Percentiles rank a stretch among this genome's conserved stretches.
Evolutionary conservation across 176 grass and related monocot species (phyloP).

Genomic region (Rhynchospora pubera): DNA sequence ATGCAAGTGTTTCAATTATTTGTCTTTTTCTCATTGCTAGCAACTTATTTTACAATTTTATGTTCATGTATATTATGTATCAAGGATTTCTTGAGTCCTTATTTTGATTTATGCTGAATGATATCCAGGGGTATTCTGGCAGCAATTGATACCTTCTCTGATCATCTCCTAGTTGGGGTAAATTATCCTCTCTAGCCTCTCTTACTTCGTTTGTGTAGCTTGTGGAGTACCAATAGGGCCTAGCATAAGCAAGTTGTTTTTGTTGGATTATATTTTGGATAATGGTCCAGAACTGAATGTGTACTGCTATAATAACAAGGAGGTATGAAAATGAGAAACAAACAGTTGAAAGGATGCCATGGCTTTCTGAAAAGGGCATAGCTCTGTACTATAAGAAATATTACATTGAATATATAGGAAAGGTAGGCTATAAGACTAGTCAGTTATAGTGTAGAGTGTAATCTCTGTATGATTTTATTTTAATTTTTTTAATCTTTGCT

Average conservation of each 20-base stretch:
- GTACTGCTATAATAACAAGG: slow-evolving; percentile 3
- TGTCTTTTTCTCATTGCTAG: neutral
- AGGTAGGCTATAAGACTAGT: neutral
- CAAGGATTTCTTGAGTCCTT: neutral
- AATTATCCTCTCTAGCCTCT: slow-evolving; percentile 18
- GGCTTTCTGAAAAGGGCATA: neutral
- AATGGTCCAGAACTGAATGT: neutral
- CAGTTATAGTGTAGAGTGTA: neutral
- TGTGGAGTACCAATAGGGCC: neutral
- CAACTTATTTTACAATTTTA: neutral
- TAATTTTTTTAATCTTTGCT: too few species aligned
- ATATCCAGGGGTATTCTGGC: slow-evolving; percentile 74
- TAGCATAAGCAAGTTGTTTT: neutral
- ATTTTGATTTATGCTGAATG: neutral
- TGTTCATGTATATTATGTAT: neutral
- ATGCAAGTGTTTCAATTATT: neutral
- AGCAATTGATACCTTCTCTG: slow-evolving; percentile 81
- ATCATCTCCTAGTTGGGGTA: slow-evolving; percentile 67
- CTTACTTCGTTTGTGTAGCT: neutral
- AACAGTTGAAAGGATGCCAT: neutral
- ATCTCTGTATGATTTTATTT: neutral
- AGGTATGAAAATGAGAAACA: neutral
- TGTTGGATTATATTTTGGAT: neutral
- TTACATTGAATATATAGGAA: neutral
- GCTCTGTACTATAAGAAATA: neutral